Base-by-base conservation (phyloP, 2,329 filamentous ascomycete species). In the Pezicula radicicola region DNA sequence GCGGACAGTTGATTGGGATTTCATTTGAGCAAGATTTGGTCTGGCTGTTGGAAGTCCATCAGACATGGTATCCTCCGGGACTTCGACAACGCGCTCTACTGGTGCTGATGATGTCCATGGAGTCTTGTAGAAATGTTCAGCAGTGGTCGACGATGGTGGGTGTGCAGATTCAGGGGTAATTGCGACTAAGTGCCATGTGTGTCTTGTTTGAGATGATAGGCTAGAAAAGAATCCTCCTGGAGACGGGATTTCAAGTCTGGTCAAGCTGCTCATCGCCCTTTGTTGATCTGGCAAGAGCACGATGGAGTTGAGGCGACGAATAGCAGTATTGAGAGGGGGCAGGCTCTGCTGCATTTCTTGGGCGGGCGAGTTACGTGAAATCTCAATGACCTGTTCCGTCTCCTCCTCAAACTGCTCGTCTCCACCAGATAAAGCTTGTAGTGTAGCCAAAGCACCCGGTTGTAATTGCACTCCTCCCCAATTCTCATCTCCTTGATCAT, bases 191-290 rank as follows among this genome's bases (percentile, higher is more conserved):
- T 90, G 84, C 93, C 93, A 97, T 12, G 92, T 94, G 63, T 86
- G 84, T 48, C 91, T 84, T 36, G 87, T 84, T 49, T 83, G 81
- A 3, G 87, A 83, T 36, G 88, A 89, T 27, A 97, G 79, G 0
- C 88, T 91, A 2, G 89, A 89, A 70, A 97, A 97, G 76, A 97
- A 97, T 1, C 88, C 91, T 25, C 90, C 88, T 0, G 93, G 93
- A 0, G 93, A 97, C 6, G 92, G 93, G 33, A 97, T 91, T 25
- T 92, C 92, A 18, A 97, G 79, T 53, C 82, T 85, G 18, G 89
- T 92, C 56, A 97, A 79, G 37, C 86, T 88, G 51, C 86, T 85
- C 13, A 85, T 75, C 13, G 85, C 87, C 51, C 77, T 70, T 52
- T 76, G 78, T 41, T 82, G 81, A 8, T 77, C 72, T 9, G 81